Evolutionary conservation across 2,329 filamentous ascomycete species (phyloP), one percentile per base, ranked within the genome.

Genomic region (Colletotrichum sublineola): DNA sequence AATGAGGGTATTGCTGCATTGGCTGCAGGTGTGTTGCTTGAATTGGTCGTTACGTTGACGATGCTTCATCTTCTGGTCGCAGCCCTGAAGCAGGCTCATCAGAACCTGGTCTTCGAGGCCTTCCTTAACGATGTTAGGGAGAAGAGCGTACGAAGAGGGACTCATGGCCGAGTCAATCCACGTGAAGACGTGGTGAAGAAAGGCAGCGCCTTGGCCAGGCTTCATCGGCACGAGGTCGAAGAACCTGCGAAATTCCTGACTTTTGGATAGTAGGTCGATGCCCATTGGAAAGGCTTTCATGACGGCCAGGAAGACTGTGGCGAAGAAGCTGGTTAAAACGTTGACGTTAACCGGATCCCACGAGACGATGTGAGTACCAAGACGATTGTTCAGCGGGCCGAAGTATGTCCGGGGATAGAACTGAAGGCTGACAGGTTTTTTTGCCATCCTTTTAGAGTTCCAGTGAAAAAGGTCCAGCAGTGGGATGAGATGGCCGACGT

Each of bases 391-490:
- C 6, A 15, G 12, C 15, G 60, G 50, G 14, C 63, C 63, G 7
- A 57, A 50, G 44, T 61, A 73, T 6, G 68, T 52, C 8, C 66
- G 55, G 0, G 72, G 71, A 38, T 53, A 67, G 40, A 75, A 74
- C 7, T 75, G 67, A 7, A 75, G 56, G 4, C n/a, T n/a, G 5
- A 62, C 56, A 5, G 53, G 78, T 3, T 68, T 74, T 18, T 75
- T 78, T 20, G 75, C 42, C 2, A 63, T 48, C 4, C 62, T 64
- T 33, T 18, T 65, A 2, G 20, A 57, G 56, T 79, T 78, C 44
- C 70, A 73, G 0, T 67, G 72, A 0, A 80, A 33, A 0, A 67
- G 8, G 0, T 76, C 42, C 5, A 82, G 24, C 0, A 82, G 40
- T 0, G 56, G 40, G 7, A 71, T 52, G 1, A 78, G 74, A 3